Evolutionary conservation across 306 rosid genomes (phyloP), one percentile per base, ranked within the genome.

Genomic region (Acmispon strigosus): DNA sequence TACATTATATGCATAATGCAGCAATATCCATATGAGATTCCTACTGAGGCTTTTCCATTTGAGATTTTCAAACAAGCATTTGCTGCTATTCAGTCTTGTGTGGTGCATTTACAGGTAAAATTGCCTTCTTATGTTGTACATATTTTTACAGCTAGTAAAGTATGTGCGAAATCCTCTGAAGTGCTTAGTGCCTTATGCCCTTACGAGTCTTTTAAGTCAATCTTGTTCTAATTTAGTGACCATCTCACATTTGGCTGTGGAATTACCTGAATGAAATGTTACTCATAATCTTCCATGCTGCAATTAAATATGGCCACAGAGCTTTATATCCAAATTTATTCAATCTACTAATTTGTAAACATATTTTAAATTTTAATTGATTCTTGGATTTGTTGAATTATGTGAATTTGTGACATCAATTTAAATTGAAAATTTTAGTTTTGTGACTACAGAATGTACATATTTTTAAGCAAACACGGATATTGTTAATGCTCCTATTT

Each of bases 11-110:
- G 57, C 41, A 27, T 78, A 47, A 74, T 82, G 75, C 92, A 94
- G 99, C 99, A 94, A 94, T 94, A 94, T 74, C 99, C 99, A 17
- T 91, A 84, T 73, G 99, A 94, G 66, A 87, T 89, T 78, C 99
- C 99, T 27, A 91, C 99, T 0, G 99, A 94, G 82, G 99, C 99
- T 37, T 94, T 94, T 84, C 66, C 97, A n/a, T 94, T 86, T 72
- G 95, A 91, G 78, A 94, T 94, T 75, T 94, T 94, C 87, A 91
- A 91, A 78, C 99, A 94, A 86, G 97, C 99, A 74, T 94, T 94
- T 55, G 99, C 92, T 77, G 99, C 96, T 3, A 88, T 94, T 83
- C 99, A 94, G 83, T 94, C 97, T 17, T 94, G 97, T 66, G 99
- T 94, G 27, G 99, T 94, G 78, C 99, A 94, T 89, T 84, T 94